Evolutionary conservation across 2,329 filamentous ascomycete species (phyloP).

Genomic region (Fusarium sp.): DNA sequence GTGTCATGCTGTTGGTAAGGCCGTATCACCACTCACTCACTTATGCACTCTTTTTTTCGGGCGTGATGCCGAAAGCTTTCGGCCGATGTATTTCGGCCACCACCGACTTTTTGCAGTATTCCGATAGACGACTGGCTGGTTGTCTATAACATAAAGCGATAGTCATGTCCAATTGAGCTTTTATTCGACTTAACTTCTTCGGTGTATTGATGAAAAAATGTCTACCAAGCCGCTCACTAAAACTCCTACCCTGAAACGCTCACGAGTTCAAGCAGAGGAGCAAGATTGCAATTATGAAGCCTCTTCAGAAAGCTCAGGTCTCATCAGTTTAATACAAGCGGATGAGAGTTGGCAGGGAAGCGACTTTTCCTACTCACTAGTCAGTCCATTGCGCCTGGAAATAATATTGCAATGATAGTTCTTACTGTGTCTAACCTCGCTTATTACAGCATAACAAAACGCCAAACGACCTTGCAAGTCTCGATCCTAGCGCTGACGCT

Average conservation of each 20-base stretch:
- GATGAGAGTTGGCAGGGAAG: neutral
- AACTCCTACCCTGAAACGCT: neutral
- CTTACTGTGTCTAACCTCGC: neutral
- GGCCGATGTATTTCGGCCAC: slow-evolving; percentile 32
- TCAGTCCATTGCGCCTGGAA: neutral
- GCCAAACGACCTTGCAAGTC: neutral
- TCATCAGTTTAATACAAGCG: neutral
- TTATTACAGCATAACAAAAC: neutral
- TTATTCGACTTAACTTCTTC: neutral
- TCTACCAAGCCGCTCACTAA: neutral
- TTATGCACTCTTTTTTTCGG: slow-evolving; percentile 5
- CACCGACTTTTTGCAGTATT: slow-evolving; percentile 16
- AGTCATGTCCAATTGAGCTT: neutral
- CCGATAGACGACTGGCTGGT: neutral
- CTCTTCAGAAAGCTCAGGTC: neutral
- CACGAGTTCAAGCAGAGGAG: neutral
- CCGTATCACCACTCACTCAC: neutral
- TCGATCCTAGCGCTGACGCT: neutral
- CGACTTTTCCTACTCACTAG: neutral
- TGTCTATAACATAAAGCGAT: neutral
- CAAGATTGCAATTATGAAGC: neutral
- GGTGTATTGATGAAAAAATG: neutral
- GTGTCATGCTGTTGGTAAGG: neutral
- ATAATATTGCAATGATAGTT: neutral
- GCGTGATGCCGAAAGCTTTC: slow-evolving; percentile 22